phyloP scores from a whole-genome alignment of 2,329 filamentous ascomycete genomes.

The Microdochium trichocladiopsis region DNA sequence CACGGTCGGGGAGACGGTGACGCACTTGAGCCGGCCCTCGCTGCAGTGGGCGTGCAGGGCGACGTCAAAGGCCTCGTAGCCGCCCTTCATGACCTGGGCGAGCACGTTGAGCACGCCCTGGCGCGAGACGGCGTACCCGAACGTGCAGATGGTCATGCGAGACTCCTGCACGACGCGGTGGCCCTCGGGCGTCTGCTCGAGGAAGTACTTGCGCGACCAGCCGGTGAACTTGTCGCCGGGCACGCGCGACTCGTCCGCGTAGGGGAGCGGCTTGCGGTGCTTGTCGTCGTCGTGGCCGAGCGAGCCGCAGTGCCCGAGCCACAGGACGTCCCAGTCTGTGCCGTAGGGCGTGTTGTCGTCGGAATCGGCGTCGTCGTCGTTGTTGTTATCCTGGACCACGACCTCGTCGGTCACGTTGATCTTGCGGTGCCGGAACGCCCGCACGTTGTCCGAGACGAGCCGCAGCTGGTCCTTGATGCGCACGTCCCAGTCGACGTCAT shows the following conservation, averaged over 20 bases:
- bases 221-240: conserved; percentile 13
- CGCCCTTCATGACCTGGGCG: conserved; percentile 13
- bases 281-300: conserved; percentile 6
- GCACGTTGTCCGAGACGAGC: conserved; percentile 21
- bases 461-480: conserved; percentile 20
- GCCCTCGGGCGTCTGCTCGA: conserved; percentile 7
- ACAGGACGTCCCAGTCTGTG: conserved; percentile 25
- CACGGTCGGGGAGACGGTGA: background rate
- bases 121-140: conserved; percentile 19
- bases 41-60: background rate
- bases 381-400: conserved; percentile 2
- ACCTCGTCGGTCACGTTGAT: background rate
- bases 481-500: conserved; percentile 29
- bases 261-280: conserved; percentile 7
- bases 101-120: conserved; percentile 24
- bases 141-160: conserved; percentile 18
- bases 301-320: conserved; percentile 28
- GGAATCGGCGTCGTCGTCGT: background rate
- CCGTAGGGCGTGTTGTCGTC: conserved; percentile 18
- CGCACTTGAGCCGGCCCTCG: background rate
- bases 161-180: conserved; percentile 16
- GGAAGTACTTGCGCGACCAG: conserved; percentile 9
- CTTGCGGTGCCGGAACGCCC: conserved; percentile 8
- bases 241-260: conserved; percentile 12
- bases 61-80: background rate